Evolutionary conservation across 1,139 yeast species (phyloP).

Genomic region (Kodamaea sp.): DNA sequence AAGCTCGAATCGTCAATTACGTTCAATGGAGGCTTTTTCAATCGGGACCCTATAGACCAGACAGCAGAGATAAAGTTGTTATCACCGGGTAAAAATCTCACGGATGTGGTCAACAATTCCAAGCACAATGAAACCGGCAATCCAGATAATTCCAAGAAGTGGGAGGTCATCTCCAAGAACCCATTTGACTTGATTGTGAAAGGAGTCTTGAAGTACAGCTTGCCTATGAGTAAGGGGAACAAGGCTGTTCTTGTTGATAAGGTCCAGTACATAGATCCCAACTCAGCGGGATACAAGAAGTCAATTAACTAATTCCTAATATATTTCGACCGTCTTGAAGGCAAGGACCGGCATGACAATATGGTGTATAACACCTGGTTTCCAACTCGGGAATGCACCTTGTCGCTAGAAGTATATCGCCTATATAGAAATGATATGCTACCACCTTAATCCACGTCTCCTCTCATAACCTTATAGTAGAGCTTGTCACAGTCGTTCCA

Average conservation of each 20-base stretch:
- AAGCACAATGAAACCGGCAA: conserved; percentile 12
- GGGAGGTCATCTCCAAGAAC: conserved; percentile 75
- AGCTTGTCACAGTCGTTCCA: conserved; percentile 9
- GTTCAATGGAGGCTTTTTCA: conserved; percentile 79
- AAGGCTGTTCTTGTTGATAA: conserved; percentile 66
- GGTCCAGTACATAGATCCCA: conserved; percentile 60
- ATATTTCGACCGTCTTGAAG: too few species aligned
- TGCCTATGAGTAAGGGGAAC: conserved; percentile 61
- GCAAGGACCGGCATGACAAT: too few species aligned
- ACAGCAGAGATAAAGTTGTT: conserved; percentile 70
- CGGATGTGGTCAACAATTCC: conserved; percentile 28
- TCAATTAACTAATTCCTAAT: too few species aligned
- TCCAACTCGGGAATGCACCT: too few species aligned
- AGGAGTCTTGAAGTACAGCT: conserved; percentile 76
- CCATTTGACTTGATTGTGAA: conserved; percentile 86
- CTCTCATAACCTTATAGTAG: conserved; percentile 8
- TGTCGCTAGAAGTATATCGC: too few species aligned
- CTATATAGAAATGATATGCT: too few species aligned
- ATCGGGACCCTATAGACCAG: conserved; percentile 56
- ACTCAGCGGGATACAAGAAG: too few species aligned
- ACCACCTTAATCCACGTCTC: too few species aligned
- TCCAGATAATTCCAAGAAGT: conserved; percentile 53
- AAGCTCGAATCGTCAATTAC: conserved; percentile 70
- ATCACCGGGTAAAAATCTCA: conserved; percentile 71
- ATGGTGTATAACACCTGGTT: too few species aligned